These are phyloP conservation scores for Corchorus capsularis DNA, from an alignment of 345 rosid genomes.

Conservation along the genomic window DNA sequence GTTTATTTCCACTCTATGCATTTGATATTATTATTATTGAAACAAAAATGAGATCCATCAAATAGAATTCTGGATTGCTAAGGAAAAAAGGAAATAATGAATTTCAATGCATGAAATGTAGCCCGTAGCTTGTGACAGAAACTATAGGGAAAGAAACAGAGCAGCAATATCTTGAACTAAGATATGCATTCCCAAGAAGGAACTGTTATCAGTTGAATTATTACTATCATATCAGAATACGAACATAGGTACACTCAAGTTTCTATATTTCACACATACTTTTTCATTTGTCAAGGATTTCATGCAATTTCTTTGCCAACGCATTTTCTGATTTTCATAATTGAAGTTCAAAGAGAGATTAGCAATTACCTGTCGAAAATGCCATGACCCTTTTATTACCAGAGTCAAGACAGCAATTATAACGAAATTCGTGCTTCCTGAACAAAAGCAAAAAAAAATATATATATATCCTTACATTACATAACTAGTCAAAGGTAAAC, in stretches of 20 bases:
- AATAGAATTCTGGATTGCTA: background rate
- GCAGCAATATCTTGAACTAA: background rate
- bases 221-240: constrained; percentile 2
- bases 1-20: background rate
- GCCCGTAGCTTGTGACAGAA: constrained; percentile 4
- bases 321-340: background rate
- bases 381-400: constrained; percentile 75
- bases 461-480: background rate
- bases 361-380: constrained; percentile 76
- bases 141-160: background rate
- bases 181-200: background rate
- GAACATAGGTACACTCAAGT: background rate
- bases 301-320: background rate
- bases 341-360: background rate
- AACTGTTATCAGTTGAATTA: background rate
- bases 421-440: constrained; percentile 92
- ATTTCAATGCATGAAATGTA: background rate
- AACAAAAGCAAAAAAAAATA: background rate
- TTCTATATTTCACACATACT: background rate
- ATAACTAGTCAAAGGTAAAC: background rate
- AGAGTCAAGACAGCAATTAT: constrained; percentile 78
- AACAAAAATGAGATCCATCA: no score
- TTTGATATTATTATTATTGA: background rate
- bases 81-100: background rate
- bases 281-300: background rate